phyloP scores from a whole-genome alignment of 495 filamentous ascomycete genomes.

The Xylaria venustula region DNA sequence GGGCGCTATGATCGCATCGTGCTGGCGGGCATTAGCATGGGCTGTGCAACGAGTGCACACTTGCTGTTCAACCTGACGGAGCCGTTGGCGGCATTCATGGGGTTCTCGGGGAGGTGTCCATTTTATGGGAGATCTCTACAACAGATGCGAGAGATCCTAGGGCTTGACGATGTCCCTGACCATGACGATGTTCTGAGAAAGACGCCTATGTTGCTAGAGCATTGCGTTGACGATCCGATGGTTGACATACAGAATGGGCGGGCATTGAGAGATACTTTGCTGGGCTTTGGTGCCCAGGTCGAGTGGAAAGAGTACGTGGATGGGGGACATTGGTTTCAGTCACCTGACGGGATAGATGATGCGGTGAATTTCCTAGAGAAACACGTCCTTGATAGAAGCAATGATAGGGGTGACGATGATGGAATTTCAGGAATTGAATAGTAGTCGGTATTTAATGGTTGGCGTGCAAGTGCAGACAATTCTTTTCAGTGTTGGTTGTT shows the following conservation, averaged over 20 bases:
- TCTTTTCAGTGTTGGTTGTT: no score
- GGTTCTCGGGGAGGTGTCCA: no score
- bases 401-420: no score
- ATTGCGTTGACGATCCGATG: constrained; percentile 52
- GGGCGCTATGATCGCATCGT: no score
- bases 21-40: no score
- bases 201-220: constrained; percentile 53
- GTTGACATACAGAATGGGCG: constrained; percentile 45
- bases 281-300: constrained; percentile 41
- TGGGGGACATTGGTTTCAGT: constrained; percentile 58
- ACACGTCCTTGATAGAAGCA: no score
- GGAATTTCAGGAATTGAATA: no score
- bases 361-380: constrained; percentile 41
- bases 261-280: constrained; percentile 37
- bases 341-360: constrained; percentile 50
- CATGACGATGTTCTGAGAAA: constrained; percentile 20
- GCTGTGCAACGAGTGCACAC: no score
- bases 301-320: constrained; percentile 51
- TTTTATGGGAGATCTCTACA: constrained; percentile 24
- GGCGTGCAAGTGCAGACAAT: no score
- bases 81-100: no score
- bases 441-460: no score
- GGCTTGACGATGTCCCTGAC: constrained; percentile 13
- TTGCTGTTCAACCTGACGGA: no score
- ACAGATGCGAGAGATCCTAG: constrained; percentile 27